Evolutionary conservation across 176 grass and related monocot species (phyloP), one percentile per base, ranked within the genome.

Genomic region (Oryza punctata): DNA sequence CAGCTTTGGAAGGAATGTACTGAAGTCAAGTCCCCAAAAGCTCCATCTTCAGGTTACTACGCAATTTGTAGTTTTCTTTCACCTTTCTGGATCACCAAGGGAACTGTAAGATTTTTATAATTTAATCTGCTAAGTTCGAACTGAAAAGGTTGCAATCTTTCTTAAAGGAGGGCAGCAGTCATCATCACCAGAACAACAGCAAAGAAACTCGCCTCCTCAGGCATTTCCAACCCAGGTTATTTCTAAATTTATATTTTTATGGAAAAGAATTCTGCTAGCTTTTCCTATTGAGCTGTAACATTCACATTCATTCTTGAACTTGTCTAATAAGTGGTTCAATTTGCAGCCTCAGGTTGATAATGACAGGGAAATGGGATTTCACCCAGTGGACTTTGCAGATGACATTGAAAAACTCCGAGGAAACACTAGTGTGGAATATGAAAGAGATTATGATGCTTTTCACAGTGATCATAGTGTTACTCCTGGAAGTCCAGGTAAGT

Each of bases 401-500:
- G 84, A 28, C 83, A 88, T 93, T 30, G 88, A 93, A 82, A 85
- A 89, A 81, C 82, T 82, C 38, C 86, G 94, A 82, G 91, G 35
- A 68, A 84, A 91, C 85, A 47, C 79, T 45, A 80, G 64, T 75
- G 69, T 45, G 21, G 89, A 87, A 50, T 71, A 71, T 76, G 86
- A 85, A 69, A 89, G 81, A 78, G 37, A 41, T 79, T 85, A 77
- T 60, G 65, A 75, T 76, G 13, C 65, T 72, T 25, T 82, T 75
- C 70, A 76, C 21, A 92, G 88, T 86, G 92, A 78, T 63, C 75
- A 67, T 80, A 93, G 78, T 91, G 84, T 78, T 72, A 95, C 90
- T 88, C 87, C 95, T 18, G 78, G 87, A 84, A 98, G 88, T 88
- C 73, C 84, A 69, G 96, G 96, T 98, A 89, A 33, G 86, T 88